A percentile compares a stretch with the other conserved stretches of the same genome.
Evolutionary conservation across 768 basidiomycete species (phyloP).

Genomic region (Auricularia sp.): DNA sequence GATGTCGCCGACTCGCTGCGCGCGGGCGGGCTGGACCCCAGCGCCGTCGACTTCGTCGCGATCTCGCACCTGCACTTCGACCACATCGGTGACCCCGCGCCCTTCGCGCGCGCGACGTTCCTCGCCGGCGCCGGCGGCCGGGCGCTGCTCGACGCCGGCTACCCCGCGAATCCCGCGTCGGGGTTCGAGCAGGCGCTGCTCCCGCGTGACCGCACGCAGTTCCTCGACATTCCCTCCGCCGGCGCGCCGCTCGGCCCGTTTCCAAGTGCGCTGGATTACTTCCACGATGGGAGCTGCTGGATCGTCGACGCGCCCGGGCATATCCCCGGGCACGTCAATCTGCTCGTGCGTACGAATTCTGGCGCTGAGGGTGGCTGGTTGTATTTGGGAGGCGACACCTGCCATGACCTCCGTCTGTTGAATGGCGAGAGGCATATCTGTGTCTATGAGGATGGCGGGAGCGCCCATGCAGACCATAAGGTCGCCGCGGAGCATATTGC

Average conservation of each 20-base stretch:
- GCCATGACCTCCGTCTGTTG: slow-evolving; percentile 43
- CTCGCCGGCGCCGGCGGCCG: slow-evolving; percentile 5
- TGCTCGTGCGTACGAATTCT: slow-evolving; percentile 36
- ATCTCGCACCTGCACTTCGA: slow-evolving; percentile 11
- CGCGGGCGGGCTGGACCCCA: slow-evolving; percentile 8
- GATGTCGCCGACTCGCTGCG: slow-evolving; percentile 7
- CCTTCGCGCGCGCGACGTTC: slow-evolving; percentile 9
- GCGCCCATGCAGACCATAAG: not conserved
- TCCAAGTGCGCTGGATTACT: slow-evolving; percentile 40
- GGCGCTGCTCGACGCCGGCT: slow-evolving; percentile 1
- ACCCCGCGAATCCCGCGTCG: slow-evolving; percentile 5
- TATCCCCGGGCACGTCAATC: slow-evolving; percentile 42
- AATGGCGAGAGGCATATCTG: slow-evolving; percentile 26
- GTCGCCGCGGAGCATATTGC: not conserved
- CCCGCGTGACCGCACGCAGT: slow-evolving; percentile 29
- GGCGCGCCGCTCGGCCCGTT: slow-evolving; percentile 40
- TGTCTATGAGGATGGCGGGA: slow-evolving; percentile 21
- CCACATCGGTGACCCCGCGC: slow-evolving; percentile 9
- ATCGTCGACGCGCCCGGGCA: slow-evolving; percentile 51
- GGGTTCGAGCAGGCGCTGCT: slow-evolving; percentile 20
- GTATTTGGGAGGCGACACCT: slow-evolving; percentile 44
- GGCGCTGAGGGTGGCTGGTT: slow-evolving; percentile 38
- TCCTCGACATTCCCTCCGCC: slow-evolving; percentile 21
- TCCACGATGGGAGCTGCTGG: slow-evolving; percentile 48
- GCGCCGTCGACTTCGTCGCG: slow-evolving; percentile 2